phyloP scores from a whole-genome alignment of 139 green algal genomes.

The Chlorella vulgaris region DNA sequence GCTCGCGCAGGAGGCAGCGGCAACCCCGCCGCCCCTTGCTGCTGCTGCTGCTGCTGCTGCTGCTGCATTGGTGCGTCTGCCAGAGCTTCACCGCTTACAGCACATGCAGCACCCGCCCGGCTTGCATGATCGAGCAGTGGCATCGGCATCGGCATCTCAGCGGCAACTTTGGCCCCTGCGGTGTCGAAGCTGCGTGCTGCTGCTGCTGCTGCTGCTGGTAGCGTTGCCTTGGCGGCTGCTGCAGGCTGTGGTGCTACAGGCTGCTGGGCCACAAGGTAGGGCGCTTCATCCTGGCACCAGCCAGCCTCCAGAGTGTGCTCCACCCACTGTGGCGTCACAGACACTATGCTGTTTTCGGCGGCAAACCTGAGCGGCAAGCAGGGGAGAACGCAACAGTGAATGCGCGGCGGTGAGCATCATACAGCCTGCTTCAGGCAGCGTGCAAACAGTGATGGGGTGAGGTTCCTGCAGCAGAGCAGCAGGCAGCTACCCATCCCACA shows the following conservation, averaged over 20 bases:
- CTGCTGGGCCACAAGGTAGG: background rate
- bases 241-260: background rate
- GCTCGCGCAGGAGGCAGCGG: background rate
- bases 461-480: too few relatives aligned
- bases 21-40: background rate
- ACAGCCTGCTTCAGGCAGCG: too few relatives aligned
- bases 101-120: background rate
- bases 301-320: conserved; percentile 15
- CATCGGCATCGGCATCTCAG: background rate
- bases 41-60: background rate
- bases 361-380: background rate
- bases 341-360: background rate
- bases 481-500: too few relatives aligned
- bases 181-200: background rate
- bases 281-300: conserved; percentile 39
- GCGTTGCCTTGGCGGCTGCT: background rate
- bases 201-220: background rate
- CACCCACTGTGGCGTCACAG: conserved; percentile 30
- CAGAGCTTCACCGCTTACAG: background rate
- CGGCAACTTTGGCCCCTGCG: too few relatives aligned
- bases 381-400: background rate
- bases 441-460: too few relatives aligned
- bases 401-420: too few relatives aligned
- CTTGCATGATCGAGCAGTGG: background rate
- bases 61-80: background rate